phyloP scores from a whole-genome alignment of 2,329 filamentous ascomycete species.

The Paramyrothecium sp. region DNA sequence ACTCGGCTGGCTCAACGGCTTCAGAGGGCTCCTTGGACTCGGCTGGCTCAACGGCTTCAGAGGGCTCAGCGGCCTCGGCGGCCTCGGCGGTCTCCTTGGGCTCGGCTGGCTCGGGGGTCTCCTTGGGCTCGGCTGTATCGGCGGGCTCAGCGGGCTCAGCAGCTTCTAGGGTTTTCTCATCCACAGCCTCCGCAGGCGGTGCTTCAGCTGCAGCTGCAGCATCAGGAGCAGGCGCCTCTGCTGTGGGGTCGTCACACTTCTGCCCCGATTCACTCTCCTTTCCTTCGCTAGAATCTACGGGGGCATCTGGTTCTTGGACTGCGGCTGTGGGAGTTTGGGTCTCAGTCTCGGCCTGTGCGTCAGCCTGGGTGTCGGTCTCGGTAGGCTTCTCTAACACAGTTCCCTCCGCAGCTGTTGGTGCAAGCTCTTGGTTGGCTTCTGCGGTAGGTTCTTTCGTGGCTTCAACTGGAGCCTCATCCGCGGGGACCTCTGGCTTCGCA shows the following conservation, averaged over 20 bases:
- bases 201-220: too few relatives aligned
- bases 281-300: too few relatives aligned
- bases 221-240: too few relatives aligned
- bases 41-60: too few relatives aligned
- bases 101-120: slow-evolving; percentile 12
- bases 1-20: neutral
- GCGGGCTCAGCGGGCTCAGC: slow-evolving; percentile 8
- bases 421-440: neutral
- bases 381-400: neutral
- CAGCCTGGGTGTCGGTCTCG: neutral
- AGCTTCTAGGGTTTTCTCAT: too few relatives aligned
- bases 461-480: neutral
- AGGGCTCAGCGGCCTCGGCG: slow-evolving; percentile 3
- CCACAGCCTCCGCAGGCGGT: too few relatives aligned
- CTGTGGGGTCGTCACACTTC: neutral
- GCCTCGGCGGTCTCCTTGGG: too few relatives aligned
- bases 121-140: neutral
- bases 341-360: neutral
- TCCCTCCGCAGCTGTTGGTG: neutral
- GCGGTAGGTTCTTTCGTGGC: neutral
- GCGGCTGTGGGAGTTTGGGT: too few relatives aligned
- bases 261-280: too few relatives aligned
- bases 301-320: too few relatives aligned
- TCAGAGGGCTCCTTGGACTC: too few relatives aligned
- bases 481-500: neutral